Percentiles rank a stretch among this genome's conserved stretches.
Conservation (phyloP, 495 filamentous ascomycete genomes). For the Terfezia boudieri region DNA sequence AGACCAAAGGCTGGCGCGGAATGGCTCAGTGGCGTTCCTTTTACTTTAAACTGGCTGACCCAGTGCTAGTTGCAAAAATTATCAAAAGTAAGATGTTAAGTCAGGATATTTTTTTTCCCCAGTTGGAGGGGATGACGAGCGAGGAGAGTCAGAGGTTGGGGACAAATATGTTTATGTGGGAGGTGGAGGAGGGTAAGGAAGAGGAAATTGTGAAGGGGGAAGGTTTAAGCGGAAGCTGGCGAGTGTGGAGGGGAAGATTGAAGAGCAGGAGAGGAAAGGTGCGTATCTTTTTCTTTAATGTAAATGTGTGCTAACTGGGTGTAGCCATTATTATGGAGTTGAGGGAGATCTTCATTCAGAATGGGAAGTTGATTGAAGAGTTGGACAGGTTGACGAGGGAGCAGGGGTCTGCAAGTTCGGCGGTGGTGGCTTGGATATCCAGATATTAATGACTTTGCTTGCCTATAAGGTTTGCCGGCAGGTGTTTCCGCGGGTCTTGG, state of each 20-base stretch:
- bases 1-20: too few species aligned
- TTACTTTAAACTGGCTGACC: too few species aligned
- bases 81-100: conserved; percentile 9
- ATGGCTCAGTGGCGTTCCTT: too few species aligned
- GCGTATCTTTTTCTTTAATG: neutral
- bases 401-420: neutral
- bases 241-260: neutral
- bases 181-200: conserved; percentile 8
- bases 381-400: conserved; percentile 3
- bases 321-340: conserved; percentile 14
- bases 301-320: neutral
- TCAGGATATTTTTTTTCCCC: conserved; percentile 11
- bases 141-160: conserved; percentile 5
- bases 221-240: neutral
- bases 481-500: too few species aligned
- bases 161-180: conserved; percentile 14
- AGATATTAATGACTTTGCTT: too few species aligned
- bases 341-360: conserved; percentile 8
- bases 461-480: too few species aligned
- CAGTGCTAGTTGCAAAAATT: conserved; percentile 8
- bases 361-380: conserved; percentile 9
- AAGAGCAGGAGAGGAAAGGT: neutral
- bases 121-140: conserved; percentile 2
- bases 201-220: neutral
- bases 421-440: too few species aligned